These are phyloP conservation scores for Arxiozyma heterogenica DNA, from an alignment of 1,139 yeast genomes.

Conservation along the genomic window DNA sequence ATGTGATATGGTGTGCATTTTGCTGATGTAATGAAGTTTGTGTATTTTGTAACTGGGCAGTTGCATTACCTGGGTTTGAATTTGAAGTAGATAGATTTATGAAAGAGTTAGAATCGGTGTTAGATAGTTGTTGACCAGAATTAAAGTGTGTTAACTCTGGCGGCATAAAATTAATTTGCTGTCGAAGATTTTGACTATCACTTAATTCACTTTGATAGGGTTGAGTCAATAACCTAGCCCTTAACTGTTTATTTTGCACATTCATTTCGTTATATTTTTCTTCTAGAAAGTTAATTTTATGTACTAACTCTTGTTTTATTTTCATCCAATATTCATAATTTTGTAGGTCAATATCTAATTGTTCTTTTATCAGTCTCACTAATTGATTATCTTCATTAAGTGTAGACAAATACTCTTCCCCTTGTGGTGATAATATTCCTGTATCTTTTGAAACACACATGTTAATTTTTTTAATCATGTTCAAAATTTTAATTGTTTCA, in stretches of 20 bases:
- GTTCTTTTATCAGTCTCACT: slow-evolving; percentile 20
- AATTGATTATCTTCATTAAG: slow-evolving; percentile 18
- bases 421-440: slow-evolving; percentile 17
- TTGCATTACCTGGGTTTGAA: slow-evolving; percentile 1
- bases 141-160: slow-evolving; percentile 5
- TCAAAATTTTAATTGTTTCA: slow-evolving; percentile 5
- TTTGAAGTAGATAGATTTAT: not conserved
- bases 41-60: not conserved
- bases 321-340: slow-evolving; percentile 21
- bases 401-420: slow-evolving; percentile 18
- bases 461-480: slow-evolving; percentile 15
- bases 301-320: slow-evolving; percentile 14
- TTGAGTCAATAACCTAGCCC: slow-evolving; percentile 19
- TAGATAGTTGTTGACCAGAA: not conserved
- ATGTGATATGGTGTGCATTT: not conserved
- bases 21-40: not conserved
- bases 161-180: slow-evolving; percentile 9
- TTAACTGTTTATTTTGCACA: slow-evolving; percentile 19
- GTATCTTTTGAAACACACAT: slow-evolving; percentile 20
- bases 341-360: slow-evolving; percentile 21
- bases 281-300: slow-evolving; percentile 19
- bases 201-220: slow-evolving; percentile 1
- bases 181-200: not conserved
- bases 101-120: slow-evolving; percentile 2
- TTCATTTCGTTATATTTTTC: slow-evolving; percentile 18